phyloP scores from a whole-genome alignment of 176 grass and related monocot genomes.

The Triticum turgidum region DNA sequence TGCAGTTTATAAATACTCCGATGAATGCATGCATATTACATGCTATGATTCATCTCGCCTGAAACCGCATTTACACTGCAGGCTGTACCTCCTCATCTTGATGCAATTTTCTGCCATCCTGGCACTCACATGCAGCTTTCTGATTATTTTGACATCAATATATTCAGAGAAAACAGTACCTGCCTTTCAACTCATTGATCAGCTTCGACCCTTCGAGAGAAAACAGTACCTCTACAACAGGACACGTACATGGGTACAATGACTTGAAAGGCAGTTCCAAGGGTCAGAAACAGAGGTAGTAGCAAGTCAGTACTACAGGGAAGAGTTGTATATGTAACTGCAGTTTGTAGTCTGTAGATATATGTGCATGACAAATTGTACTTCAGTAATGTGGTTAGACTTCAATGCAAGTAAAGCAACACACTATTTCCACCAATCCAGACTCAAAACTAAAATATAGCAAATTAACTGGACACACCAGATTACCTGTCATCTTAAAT shows the following conservation, averaged over 20 bases:
- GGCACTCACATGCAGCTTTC: not conserved
- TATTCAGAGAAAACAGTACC: not conserved
- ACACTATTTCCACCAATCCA: too few species aligned
- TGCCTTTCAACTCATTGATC: too few species aligned
- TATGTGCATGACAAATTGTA: too few species aligned
- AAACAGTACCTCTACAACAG: not conserved
- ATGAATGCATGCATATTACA: not conserved
- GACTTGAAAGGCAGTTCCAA: not conserved
- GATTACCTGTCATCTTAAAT: too few species aligned
- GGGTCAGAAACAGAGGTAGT: too few species aligned
- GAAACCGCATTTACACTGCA: not conserved
- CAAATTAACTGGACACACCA: too few species aligned
- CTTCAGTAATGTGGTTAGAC: too few species aligned
- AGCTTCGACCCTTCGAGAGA: not conserved
- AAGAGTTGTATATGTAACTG: too few species aligned
- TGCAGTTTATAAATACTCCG: not conserved
- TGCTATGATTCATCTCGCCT: not conserved
- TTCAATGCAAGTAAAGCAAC: too few species aligned
- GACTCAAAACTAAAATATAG: too few species aligned
- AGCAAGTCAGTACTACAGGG: too few species aligned
- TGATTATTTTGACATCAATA: not conserved
- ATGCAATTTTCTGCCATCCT: not conserved
- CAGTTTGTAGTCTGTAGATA: too few species aligned
- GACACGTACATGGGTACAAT: not conserved
- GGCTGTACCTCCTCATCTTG: not conserved